These are phyloP conservation scores for Luvunga scandens DNA, from an alignment of 345 rosid species.

Conservation along the genomic window DNA sequence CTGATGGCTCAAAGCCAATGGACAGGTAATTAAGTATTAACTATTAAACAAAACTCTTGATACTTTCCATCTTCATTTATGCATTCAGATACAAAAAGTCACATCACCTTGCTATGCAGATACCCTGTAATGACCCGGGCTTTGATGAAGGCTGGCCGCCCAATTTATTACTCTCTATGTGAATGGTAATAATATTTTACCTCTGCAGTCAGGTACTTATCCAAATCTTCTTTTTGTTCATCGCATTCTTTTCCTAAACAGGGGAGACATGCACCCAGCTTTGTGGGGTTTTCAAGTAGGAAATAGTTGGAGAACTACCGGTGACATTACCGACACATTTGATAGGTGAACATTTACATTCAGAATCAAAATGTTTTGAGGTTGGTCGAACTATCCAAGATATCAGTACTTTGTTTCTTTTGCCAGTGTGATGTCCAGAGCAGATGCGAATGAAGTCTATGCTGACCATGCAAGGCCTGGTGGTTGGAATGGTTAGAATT, in stretches of 20 bases:
- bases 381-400: not conserved
- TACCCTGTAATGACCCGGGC: slow-evolving; percentile 88
- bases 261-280: slow-evolving; percentile 96
- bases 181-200: slow-evolving; percentile 55
- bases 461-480: slow-evolving; percentile 90
- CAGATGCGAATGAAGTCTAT: slow-evolving; percentile 70
- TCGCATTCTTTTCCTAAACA: slow-evolving; percentile 9
- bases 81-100: not conserved
- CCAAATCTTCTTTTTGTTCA: not conserved
- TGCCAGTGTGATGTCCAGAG: slow-evolving; percentile 68
- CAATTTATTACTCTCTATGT: slow-evolving; percentile 80
- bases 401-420: not conserved
- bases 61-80: too few species aligned
- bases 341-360: slow-evolving; percentile 36
- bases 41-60: too few species aligned
- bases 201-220: not conserved
- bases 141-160: slow-evolving; percentile 63
- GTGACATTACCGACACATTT: slow-evolving; percentile 73
- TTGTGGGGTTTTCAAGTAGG: slow-evolving; percentile 78
- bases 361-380: not conserved
- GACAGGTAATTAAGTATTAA: slow-evolving; percentile 40
- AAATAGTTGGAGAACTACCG: slow-evolving; percentile 95
- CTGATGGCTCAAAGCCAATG: slow-evolving; percentile 59
- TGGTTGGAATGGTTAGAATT: slow-evolving; percentile 55
- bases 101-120: slow-evolving; percentile 34